Percentiles rank a stretch among this genome's conserved stretches.
These are phyloP conservation scores for Colletotrichum aenigma DNA, from an alignment of 2,329 filamentous ascomycete species.

Conservation along the genomic window DNA sequence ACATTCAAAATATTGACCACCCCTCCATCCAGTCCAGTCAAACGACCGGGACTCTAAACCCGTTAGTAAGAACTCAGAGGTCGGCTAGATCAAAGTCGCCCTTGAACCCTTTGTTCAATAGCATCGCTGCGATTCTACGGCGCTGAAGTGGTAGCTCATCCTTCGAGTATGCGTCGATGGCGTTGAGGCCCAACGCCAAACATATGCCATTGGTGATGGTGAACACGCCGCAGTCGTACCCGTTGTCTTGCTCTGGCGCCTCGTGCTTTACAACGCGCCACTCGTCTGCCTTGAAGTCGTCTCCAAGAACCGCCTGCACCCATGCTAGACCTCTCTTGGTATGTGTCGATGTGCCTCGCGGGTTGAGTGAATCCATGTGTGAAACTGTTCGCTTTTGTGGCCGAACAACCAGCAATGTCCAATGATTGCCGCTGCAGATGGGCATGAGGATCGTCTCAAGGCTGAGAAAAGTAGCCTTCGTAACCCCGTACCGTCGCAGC, in stretches of 20 bases:
- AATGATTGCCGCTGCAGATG: slow-evolving; percentile 68
- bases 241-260: slow-evolving; percentile 66
- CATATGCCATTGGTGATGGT: slow-evolving; percentile 76
- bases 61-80: slow-evolving; percentile 28
- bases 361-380: slow-evolving; percentile 71
- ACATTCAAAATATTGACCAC: not conserved
- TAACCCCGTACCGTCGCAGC: slow-evolving; percentile 60
- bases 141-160: slow-evolving; percentile 64
- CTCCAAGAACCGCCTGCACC: slow-evolving; percentile 60
- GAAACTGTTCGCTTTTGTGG: slow-evolving; percentile 65
- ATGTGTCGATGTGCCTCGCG: slow-evolving; percentile 41
- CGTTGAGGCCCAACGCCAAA: slow-evolving; percentile 56
- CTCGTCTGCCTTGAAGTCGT: slow-evolving; percentile 57
- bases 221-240: slow-evolving; percentile 79
- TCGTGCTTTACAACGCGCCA: slow-evolving; percentile 61
- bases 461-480: slow-evolving; percentile 65
- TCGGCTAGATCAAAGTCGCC: slow-evolving; percentile 59
- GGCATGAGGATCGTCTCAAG: slow-evolving; percentile 73
- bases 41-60: not conserved
- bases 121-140: slow-evolving; percentile 65
- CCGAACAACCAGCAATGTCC: slow-evolving; percentile 73
- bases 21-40: not conserved
- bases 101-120: slow-evolving; percentile 70
- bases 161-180: slow-evolving; percentile 52
- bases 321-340: slow-evolving; percentile 53